These are phyloP conservation scores for Neonectria punicea DNA, from an alignment of 2,329 filamentous ascomycete species.

Conservation along the genomic window DNA sequence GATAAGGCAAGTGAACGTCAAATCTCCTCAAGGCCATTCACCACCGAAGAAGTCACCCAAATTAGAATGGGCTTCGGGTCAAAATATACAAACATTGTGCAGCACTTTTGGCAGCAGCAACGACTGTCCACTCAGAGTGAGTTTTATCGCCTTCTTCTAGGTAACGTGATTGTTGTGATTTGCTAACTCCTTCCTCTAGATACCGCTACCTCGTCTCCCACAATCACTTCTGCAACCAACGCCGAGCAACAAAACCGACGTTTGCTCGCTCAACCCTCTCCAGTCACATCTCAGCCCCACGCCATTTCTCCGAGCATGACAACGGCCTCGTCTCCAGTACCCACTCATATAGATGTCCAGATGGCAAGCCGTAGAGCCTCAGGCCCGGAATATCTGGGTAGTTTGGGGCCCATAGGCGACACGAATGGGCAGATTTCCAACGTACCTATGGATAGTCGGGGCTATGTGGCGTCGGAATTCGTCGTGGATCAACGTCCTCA, in stretches of 20 bases:
- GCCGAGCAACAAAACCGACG: slow-evolving; percentile 22
- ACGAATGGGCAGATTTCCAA: neutral
- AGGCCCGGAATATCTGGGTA: slow-evolving; percentile 2
- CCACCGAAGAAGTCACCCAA: slow-evolving; percentile 17
- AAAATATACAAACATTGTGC: slow-evolving; percentile 24
- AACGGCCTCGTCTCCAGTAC: slow-evolving; percentile 13
- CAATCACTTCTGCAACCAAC: slow-evolving; percentile 10
- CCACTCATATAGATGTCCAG: slow-evolving; percentile 23
- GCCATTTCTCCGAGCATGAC: slow-evolving; percentile 4
- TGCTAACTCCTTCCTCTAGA: slow-evolving; percentile 28
- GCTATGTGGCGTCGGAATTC: neutral
- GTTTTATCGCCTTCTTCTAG: slow-evolving; percentile 10
- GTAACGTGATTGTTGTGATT: neutral
- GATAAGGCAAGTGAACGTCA: slow-evolving; percentile 40
- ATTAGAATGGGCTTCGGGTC: slow-evolving; percentile 20
- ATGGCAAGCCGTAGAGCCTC: slow-evolving; percentile 4
- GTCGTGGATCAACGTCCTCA: neutral
- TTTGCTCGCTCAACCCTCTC: slow-evolving; percentile 18
- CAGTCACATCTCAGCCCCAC: slow-evolving; percentile 15
- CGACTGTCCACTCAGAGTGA: slow-evolving; percentile 25
- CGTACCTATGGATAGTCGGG: neutral
- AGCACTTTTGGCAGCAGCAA: slow-evolving; percentile 9
- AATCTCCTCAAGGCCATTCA: slow-evolving; percentile 13
- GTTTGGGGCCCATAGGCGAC: neutral
- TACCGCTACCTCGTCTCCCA: slow-evolving; percentile 27